Evolutionary conservation across 2,329 filamentous ascomycete species (phyloP).

Genomic region (Fonsecaea monophora): DNA sequence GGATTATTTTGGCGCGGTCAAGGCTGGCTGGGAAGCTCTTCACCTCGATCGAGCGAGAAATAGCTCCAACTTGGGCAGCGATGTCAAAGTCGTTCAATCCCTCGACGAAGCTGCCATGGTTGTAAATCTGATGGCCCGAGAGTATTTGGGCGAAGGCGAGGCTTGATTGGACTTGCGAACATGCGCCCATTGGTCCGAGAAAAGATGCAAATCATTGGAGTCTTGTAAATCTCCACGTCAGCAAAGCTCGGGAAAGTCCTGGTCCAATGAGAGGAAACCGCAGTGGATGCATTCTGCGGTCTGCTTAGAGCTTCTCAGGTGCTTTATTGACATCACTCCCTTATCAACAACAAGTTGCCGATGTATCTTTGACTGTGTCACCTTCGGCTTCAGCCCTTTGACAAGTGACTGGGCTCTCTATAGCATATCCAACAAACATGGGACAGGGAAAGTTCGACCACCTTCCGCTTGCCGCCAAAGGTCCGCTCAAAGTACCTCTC

Average conservation of each 20-base stretch:
- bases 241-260: not conserved
- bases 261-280: conserved; percentile 10
- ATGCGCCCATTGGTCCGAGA: not conserved
- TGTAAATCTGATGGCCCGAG: conserved; percentile 32
- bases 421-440: not conserved
- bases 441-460: conserved; percentile 41
- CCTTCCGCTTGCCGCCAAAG: conserved; percentile 44
- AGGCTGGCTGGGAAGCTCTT: conserved; percentile 50
- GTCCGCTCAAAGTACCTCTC: conserved; percentile 42
- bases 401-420: not conserved
- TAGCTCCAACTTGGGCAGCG: not conserved
- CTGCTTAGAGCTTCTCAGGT: conserved; percentile 19
- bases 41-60: conserved; percentile 42
- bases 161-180: not conserved
- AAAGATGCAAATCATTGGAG: not conserved
- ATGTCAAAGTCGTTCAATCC: conserved; percentile 27
- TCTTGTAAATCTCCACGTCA: not conserved
- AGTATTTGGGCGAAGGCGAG: conserved; percentile 12
- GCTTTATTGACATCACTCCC: conserved; percentile 14
- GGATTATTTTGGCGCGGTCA: conserved; percentile 49
- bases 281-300: conserved; percentile 14
- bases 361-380: not conserved
- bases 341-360: not conserved
- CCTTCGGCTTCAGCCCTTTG: not conserved
- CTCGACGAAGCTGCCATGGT: conserved; percentile 33